Evolutionary conservation across 106 monocot species (phyloP).

Genomic region (Alisma plantagoaquatica): DNA sequence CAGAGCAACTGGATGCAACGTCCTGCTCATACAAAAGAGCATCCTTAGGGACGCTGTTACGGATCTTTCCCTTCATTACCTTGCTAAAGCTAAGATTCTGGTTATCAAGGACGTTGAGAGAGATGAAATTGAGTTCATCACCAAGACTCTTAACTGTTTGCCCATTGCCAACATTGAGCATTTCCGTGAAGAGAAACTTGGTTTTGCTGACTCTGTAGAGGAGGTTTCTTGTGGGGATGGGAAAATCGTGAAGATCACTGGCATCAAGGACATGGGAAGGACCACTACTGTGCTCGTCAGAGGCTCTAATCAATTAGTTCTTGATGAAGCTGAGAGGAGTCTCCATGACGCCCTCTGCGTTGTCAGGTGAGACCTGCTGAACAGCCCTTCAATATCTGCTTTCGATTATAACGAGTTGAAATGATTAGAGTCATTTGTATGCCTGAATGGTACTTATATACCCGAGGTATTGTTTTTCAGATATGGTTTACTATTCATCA

Average conservation of each 20-base stretch:
- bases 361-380: conserved; percentile 58
- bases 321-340: conserved; percentile 93
- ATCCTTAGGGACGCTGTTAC: conserved; percentile 95
- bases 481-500: background rate
- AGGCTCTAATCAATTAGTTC: conserved; percentile 72
- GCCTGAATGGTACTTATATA: background rate
- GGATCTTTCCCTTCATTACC: conserved; percentile 84
- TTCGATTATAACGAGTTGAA: no score
- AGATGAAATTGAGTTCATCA: conserved; percentile 95
- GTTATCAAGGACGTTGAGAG: conserved; percentile 92
- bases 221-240: conserved; percentile 81
- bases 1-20: conserved; percentile 74
- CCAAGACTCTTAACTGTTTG: conserved; percentile 89
- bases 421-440: background rate
- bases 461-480: background rate
- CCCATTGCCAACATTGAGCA: conserved; percentile 94
- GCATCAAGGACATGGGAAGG: conserved; percentile 82
- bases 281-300: conserved; percentile 79
- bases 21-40: conserved; percentile 90
- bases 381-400: no score
- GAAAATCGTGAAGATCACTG: conserved; percentile 76
- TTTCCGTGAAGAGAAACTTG: conserved; percentile 83
- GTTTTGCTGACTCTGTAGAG: conserved; percentile 75
- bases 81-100: conserved; percentile 87
- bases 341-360: conserved; percentile 97